phyloP scores from a whole-genome alignment of 345 rosid genomes.

The Melaleuca alternifolia region DNA sequence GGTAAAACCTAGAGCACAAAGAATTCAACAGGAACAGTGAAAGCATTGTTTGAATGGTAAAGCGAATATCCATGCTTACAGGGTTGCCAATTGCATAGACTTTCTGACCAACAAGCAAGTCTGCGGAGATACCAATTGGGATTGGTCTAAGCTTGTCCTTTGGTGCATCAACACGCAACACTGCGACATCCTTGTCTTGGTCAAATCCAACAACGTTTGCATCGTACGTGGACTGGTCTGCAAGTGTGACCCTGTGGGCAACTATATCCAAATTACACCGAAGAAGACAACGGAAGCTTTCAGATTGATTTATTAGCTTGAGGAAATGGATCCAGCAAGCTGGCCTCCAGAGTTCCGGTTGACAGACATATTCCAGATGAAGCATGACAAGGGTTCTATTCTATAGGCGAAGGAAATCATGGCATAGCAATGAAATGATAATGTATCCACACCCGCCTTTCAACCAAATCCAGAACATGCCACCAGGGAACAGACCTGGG shows the following conservation, averaged over 20 bases:
- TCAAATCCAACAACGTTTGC: slow-evolving; percentile 89
- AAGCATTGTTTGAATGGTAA: background rate
- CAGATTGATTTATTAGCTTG: background rate
- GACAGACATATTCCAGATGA: background rate
- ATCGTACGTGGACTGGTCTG: slow-evolving; percentile 79
- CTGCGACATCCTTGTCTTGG: slow-evolving; percentile 98
- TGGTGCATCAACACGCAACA: slow-evolving; percentile 63
- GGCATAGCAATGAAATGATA: background rate
- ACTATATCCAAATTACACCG: slow-evolving; percentile 2
- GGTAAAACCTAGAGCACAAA: background rate
- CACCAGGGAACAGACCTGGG: background rate
- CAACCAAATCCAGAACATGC: background rate
- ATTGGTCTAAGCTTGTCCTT: slow-evolving; percentile 68
- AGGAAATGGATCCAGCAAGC: background rate
- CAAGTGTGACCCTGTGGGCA: slow-evolving; percentile 70
- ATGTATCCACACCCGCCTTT: background rate
- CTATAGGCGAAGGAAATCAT: background rate
- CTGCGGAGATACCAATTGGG: slow-evolving; percentile 87
- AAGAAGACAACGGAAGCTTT: background rate
- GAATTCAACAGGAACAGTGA: background rate
- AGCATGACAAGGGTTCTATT: background rate
- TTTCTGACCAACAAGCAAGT: slow-evolving; percentile 95
- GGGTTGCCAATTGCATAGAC: slow-evolving; percentile 97
- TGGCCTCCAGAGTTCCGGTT: background rate
- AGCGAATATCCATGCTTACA: slow-evolving; percentile 31